Percentiles rank a stretch among this genome's conserved stretches.
phyloP scores from a whole-genome alignment of 345 rosid genomes.

The Aquilaria yunnanensis region DNA sequence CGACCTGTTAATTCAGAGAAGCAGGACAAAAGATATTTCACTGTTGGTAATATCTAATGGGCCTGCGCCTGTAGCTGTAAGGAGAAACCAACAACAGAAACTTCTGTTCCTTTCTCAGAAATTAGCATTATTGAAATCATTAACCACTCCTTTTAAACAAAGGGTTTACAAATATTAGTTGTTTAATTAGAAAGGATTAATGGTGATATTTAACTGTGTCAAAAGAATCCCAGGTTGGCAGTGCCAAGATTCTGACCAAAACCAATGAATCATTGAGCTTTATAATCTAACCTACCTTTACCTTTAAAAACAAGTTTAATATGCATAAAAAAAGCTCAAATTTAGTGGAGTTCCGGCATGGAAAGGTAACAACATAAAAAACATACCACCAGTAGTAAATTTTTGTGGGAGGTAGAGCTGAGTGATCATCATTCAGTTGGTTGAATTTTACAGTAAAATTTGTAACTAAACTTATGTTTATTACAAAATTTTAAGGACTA shows the following conservation, averaged over 20 bases:
- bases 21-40: too few species aligned
- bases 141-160: conserved; percentile 20
- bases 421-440: conserved; percentile 6
- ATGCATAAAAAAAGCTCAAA: not conserved
- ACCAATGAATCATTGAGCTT: conserved; percentile 33
- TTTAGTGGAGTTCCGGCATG: conserved; percentile 4
- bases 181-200: not conserved
- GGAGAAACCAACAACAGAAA: conserved; percentile 27
- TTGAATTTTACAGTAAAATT: too few species aligned
- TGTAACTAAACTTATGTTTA: too few species aligned
- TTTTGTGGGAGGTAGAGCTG: not conserved
- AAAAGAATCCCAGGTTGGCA: conserved; percentile 62
- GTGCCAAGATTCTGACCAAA: conserved; percentile 51
- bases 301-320: not conserved
- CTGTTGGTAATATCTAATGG: too few species aligned
- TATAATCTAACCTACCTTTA: not conserved
- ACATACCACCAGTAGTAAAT: too few species aligned
- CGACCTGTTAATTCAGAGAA: not conserved
- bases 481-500: too few species aligned
- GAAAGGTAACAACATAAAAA: not conserved
- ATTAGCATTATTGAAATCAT: conserved; percentile 12
- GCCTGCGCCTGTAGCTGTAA: conserved; percentile 21
- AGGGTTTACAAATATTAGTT: not conserved
- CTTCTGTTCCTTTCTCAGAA: conserved; percentile 20
- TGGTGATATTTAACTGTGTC: conserved; percentile 16